A percentile compares a stretch with the other conserved stretches of the same genome.
Evolutionary conservation across 371 early-diverging fungal genomes (phyloP).

Genomic region (Mucor racemosus): DNA sequence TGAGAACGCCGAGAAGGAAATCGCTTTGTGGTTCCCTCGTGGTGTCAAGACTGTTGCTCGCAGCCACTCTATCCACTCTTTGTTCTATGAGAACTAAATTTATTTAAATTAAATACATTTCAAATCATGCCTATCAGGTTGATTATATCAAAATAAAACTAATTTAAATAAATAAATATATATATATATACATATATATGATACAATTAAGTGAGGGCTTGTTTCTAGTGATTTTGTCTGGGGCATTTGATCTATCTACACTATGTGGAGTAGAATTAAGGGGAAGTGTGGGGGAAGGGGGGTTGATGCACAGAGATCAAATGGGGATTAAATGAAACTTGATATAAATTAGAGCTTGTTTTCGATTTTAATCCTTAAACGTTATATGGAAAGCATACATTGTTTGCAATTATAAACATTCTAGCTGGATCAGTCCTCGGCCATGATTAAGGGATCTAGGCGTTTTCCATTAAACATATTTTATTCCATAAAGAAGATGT

Average conservation of each 20-base stretch:
- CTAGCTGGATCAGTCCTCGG: no score
- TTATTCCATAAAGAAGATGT: no score
- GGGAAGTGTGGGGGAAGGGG: not conserved
- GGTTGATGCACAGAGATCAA: not conserved
- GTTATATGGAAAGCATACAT: no score
- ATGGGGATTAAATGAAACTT: no score
- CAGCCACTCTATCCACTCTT: slow-evolving; percentile 58
- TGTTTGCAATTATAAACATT: no score
- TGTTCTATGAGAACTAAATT: slow-evolving; percentile 74
- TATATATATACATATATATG: no score
- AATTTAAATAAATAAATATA: not conserved
- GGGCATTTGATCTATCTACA: not conserved
- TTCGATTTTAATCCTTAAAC: no score
- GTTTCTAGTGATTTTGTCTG: not conserved
- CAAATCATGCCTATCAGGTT: not conserved
- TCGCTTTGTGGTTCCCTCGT: slow-evolving; percentile 96
- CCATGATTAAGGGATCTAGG: no score
- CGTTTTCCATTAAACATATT: no score
- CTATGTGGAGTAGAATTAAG: not conserved
- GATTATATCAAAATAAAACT: slow-evolving; percentile 5
- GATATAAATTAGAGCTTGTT: not conserved
- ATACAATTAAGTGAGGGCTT: no score
- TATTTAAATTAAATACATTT: slow-evolving; percentile 6
- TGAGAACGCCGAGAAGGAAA: slow-evolving; percentile 97
- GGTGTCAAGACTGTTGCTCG: slow-evolving; percentile 69